Percentiles rank a stretch among this genome's conserved stretches.
phyloP scores from a whole-genome alignment of 2,329 filamentous ascomycete species.

The Aureobasidium namibiae region DNA sequence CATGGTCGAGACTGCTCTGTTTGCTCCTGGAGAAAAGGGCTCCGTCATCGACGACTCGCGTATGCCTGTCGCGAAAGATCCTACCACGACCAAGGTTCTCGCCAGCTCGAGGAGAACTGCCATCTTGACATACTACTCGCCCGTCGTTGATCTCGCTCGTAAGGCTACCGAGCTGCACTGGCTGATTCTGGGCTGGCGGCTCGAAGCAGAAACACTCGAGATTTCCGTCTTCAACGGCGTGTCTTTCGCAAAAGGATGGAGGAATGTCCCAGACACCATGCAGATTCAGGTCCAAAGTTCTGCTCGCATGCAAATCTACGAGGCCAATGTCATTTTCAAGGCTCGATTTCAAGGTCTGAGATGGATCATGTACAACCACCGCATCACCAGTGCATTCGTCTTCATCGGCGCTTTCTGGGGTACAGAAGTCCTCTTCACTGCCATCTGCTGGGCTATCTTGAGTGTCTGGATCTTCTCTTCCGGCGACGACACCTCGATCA shows the following conservation, averaged over 20 bases:
- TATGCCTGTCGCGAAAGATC: neutral
- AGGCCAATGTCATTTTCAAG: slow-evolving; percentile 57
- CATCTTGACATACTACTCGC: slow-evolving; percentile 71
- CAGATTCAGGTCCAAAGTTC: slow-evolving; percentile 63
- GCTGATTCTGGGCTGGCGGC: slow-evolving; percentile 58
- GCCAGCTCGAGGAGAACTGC: slow-evolving; percentile 60
- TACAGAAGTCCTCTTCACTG: slow-evolving; percentile 61
- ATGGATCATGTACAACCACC: slow-evolving; percentile 82
- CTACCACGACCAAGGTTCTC: slow-evolving; percentile 18
- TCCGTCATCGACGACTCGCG: slow-evolving; percentile 1
- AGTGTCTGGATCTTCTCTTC: slow-evolving; percentile 31
- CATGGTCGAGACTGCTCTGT: slow-evolving; percentile 76
- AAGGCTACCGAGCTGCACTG: slow-evolving; percentile 58
- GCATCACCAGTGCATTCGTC: slow-evolving; percentile 57
- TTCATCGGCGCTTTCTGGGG: slow-evolving; percentile 70
- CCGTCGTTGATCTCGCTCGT: slow-evolving; percentile 54
- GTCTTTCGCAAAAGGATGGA: slow-evolving; percentile 50
- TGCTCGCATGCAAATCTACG: slow-evolving; percentile 66
- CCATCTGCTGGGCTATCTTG: slow-evolving; percentile 55
- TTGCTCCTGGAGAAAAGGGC: slow-evolving; percentile 27
- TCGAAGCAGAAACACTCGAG: slow-evolving; percentile 55
- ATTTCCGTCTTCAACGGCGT: slow-evolving; percentile 68
- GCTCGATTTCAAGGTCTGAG: slow-evolving; percentile 68
- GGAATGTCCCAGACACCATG: slow-evolving; percentile 45
- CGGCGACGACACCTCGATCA: slow-evolving; percentile 16